Conservation (phyloP, 139 green algal species). For the Bryopsis sp. region DNA sequence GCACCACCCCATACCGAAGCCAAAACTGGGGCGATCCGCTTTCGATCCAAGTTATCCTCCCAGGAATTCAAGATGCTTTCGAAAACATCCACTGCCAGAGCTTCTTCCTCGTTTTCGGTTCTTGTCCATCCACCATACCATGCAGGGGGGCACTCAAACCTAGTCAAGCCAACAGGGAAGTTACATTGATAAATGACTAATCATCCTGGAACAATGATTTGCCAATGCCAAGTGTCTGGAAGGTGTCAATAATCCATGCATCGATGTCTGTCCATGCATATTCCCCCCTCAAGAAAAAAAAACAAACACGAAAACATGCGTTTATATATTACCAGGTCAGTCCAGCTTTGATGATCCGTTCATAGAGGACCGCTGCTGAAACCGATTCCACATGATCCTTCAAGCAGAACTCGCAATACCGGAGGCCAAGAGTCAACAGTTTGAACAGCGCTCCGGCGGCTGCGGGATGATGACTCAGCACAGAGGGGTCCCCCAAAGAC, state of each 20-base stretch:
- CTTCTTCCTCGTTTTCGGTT: conserved; percentile 30
- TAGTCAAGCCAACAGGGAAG: not conserved
- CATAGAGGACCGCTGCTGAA: conserved; percentile 25
- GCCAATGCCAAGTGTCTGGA: too few relatives aligned
- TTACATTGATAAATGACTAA: too few relatives aligned
- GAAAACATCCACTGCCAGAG: conserved; percentile 22
- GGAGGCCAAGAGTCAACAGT: conserved; percentile 44
- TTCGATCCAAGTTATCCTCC: conserved; percentile 5
- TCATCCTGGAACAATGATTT: too few relatives aligned
- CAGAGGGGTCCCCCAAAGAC: conserved; percentile 25
- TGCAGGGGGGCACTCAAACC: conserved; percentile 24
- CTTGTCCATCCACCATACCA: conserved; percentile 24
- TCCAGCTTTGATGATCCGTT: conserved; percentile 27
- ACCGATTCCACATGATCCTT: not conserved
- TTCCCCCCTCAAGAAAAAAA: too few relatives aligned
- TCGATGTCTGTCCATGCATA: too few relatives aligned
- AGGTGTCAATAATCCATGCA: too few relatives aligned
- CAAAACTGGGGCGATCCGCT: not conserved
- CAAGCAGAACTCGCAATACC: conserved; percentile 18
- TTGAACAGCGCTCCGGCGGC: conserved; percentile 44
- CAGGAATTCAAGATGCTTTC: not conserved
- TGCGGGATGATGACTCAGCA: conserved; percentile 48
- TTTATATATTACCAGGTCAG: conserved; percentile 25
- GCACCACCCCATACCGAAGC: not conserved
- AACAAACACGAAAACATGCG: too few relatives aligned